Evolutionary conservation across 352 stramenopile species (phyloP), one percentile per base, ranked within the genome.

Genomic region (Pythium dissimile): DNA sequence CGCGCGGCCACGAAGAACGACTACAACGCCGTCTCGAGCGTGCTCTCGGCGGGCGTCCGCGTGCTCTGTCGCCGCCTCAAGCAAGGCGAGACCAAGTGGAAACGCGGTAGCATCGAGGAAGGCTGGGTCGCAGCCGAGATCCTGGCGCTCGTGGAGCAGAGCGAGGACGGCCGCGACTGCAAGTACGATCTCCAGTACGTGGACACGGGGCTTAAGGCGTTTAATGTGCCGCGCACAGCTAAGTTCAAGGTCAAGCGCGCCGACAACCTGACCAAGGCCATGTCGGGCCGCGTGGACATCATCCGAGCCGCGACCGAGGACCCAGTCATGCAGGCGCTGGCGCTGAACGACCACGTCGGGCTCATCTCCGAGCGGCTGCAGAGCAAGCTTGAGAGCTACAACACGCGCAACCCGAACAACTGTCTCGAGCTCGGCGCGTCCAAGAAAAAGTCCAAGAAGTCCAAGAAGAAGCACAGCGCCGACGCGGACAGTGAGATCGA

Each of bases 101-200:
- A 94, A 68, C 80, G 84, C 30, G 84, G 84, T 26, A 79, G 73
- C 66, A 94, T 95, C 34, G 84, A 92, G 28, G 45, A 84, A 15
- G 86, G 86, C 8, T 93, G 85, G 54, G 60, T 87, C 52, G 64
- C 69, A 20, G 86, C 84, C 7, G 77, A 86, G 49, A 86, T 95
- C 34, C 35, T 92, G 10, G 67, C 77, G 20, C 58, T 94, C 20
- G 66, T 63, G 23, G 69, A 80, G 45, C 81, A 90, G 56, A 75
- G 72, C 46, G 72, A 88, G 21, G 84, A 94, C 59, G 70, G 69
- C 2, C 72, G 75, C 12, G 77, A 89, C 41, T 79, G 67, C 53
- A 90, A 78, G 57, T 95, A 96, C 66, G 86, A 97, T 46, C 71
- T 97, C 23, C 82, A 88, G 67, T 97, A 95, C 67, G 44, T 84